phyloP scores from a whole-genome alignment of 331 rosid genomes.

The Pyracantha coccinea region DNA sequence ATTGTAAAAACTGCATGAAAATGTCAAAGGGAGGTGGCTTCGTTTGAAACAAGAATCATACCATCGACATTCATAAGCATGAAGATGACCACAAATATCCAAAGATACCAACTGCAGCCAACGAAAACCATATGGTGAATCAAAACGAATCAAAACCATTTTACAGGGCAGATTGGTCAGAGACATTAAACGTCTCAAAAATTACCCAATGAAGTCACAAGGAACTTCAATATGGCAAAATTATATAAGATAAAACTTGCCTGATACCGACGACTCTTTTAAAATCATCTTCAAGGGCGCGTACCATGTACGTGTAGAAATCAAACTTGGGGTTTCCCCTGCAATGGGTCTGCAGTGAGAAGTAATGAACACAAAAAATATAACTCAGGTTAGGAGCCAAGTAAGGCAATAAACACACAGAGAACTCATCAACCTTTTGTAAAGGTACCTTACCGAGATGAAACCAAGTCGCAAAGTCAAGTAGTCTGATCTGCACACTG shows the following conservation, averaged over 20 bases:
- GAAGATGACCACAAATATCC: constrained; percentile 48
- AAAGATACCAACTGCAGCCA: constrained; percentile 45
- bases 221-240: neutral
- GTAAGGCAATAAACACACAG: neutral
- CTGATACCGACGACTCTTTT: constrained; percentile 50
- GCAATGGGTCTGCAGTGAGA: constrained; percentile 38
- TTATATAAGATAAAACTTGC: constrained; percentile 16
- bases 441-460: constrained; percentile 27
- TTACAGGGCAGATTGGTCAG: neutral
- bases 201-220: neutral
- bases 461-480: constrained; percentile 40
- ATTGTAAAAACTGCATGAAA: neutral
- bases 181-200: neutral
- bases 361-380: neutral
- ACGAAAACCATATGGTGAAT: neutral
- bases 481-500: constrained; percentile 50
- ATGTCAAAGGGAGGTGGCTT: neutral
- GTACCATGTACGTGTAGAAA: constrained; percentile 46
- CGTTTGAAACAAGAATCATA: constrained; percentile 9
- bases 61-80: constrained; percentile 38
- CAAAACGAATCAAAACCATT: neutral
- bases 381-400: neutral
- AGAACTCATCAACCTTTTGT: neutral
- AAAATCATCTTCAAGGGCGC: constrained; percentile 48
- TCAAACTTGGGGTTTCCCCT: constrained; percentile 34